A percentile compares a stretch with the other conserved stretches of the same genome.
phyloP scores from a whole-genome alignment of 495 filamentous ascomycete genomes.

The Massariosphaeria phaeospora region DNA sequence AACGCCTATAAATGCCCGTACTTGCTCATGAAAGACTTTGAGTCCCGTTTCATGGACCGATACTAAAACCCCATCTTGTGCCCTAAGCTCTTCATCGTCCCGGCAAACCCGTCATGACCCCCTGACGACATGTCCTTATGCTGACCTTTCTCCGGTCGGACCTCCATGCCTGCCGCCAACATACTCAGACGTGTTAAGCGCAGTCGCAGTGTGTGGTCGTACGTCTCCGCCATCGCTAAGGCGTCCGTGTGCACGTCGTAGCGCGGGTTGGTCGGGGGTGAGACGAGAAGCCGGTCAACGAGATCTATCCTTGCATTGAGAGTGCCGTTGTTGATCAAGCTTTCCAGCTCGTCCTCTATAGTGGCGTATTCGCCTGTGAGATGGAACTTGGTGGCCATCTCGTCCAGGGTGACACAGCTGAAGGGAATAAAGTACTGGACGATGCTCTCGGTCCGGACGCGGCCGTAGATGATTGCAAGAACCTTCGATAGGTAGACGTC shows the following conservation, averaged over 20 bases:
- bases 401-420: conserved; percentile 40
- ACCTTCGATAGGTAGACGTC: conserved; percentile 83
- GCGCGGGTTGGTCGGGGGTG: conserved; percentile 60
- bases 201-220: conserved; percentile 67
- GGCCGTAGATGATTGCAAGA: conserved; percentile 60
- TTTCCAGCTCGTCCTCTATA: conserved; percentile 70
- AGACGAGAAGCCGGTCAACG: conserved; percentile 69
- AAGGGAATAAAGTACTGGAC: conserved; percentile 67
- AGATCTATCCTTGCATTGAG: conserved; percentile 82
- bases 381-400: conserved; percentile 38
- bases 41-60: neutral
- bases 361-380: conserved; percentile 41
- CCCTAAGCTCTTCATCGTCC: conserved; percentile 9
- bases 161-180: conserved; percentile 66
- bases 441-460: conserved; percentile 83
- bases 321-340: conserved; percentile 65
- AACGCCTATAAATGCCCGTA: conserved; percentile 7
- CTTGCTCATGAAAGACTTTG: neutral
- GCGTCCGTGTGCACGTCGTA: conserved; percentile 61
- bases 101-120: conserved; percentile 1
- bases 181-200: conserved; percentile 72
- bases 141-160: conserved; percentile 44
- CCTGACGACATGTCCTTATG: neutral
- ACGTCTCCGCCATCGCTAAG: conserved; percentile 61
- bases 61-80: conserved; percentile 17